Evolutionary conservation across 1,284 basidiomycete species (phyloP), one percentile per base, ranked within the genome.

Genomic region (Leccinum holopus): DNA sequence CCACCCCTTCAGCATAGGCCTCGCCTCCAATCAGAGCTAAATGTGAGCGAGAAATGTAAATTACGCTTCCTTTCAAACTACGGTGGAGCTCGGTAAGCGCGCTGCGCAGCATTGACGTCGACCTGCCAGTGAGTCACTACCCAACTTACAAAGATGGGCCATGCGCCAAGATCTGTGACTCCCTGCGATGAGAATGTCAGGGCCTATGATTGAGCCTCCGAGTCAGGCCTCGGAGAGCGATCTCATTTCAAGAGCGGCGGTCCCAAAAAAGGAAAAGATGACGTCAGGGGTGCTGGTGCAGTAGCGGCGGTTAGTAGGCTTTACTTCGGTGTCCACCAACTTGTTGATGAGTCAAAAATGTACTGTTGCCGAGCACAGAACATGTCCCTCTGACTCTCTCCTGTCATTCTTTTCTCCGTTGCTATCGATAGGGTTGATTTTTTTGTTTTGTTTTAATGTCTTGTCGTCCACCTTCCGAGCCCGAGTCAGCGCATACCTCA

Each of bases 241-340:
- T 21, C 21, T 21, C 21, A 21, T 21, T 21, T 21, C 1, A 21
- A 21, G 21, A 21, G 21, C 21, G 21, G 33, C 21, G 21, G 33
- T 56, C 60, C 62, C 52, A 61, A 66, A 3, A 39, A 56, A 60
- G 25, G 61, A 70, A 68, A 58, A 10, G 28, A 67, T 69, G 68
- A 69, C 68, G 69, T 69, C 68, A 69, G 61, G 68, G 21, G 21
- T 21, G 21, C 21, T 21, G 21, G 21, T 21, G 21, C 21, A 21
- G 21, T 21, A 21, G 21, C 21, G 21, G 21, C 21, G 21, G 21
- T 21, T 21, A 21, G 21, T 21, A 21, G 21, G 21, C 21, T 21
- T 18, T 14, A 30, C 47, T 21, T n/a, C 4, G 21, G 49, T 51
- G 25, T 21, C 21, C 21, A 21, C 21, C 21, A 21, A 21, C 21